Evolutionary conservation across 1,284 basidiomycete genomes (phyloP), one percentile per base, ranked within the genome.

Genomic region (Stygiomarasmius scandens): DNA sequence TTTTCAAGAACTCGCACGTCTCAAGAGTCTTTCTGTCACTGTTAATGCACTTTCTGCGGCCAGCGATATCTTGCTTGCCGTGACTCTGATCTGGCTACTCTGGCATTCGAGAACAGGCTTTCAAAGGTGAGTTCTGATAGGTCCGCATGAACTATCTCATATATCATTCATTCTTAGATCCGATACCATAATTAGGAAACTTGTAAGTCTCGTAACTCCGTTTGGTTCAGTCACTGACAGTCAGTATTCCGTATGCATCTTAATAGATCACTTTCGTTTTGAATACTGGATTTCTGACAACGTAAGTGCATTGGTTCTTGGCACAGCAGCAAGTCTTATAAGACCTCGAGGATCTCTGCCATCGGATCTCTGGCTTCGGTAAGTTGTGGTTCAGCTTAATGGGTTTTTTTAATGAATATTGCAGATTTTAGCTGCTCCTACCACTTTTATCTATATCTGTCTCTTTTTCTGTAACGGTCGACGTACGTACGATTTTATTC

Each of bases 391-490:
- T n/a, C 19, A 36, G 4, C n/a, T 52, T 10, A 43, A 11, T 11
- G 24, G 24, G 38, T n/a, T 8, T 19, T 54, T 2, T 25, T 20
- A 23, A 25, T 36, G 9, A 20, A 19, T 24, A 14, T 14, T 29
- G n/a, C 14, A 77, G 80, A 72, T 79, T 59, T 56, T 73, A 12
- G 64, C 67, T 1, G 70, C 74, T 44, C 76, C 77, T 1, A 54
- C 63, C 27, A 71, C 78, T 0, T 72, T 80, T 61, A 68, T 81
- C 57, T 84, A 82, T 63, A 74, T 78, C 11, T 61, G 68, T 16
- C 83, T 82, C 66, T 83, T 79, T 65, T 82, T 79, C 62, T 74
- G 72, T 58, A 72, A 81, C 49, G 79, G 81, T 16, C 74, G 81
- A 36, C 63, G 78, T 80, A 63, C 57, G 77, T 67, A n/a, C 20